phyloP scores from a whole-genome alignment of 2,329 filamentous ascomycete genomes.

The Fusarium falciforme region DNA sequence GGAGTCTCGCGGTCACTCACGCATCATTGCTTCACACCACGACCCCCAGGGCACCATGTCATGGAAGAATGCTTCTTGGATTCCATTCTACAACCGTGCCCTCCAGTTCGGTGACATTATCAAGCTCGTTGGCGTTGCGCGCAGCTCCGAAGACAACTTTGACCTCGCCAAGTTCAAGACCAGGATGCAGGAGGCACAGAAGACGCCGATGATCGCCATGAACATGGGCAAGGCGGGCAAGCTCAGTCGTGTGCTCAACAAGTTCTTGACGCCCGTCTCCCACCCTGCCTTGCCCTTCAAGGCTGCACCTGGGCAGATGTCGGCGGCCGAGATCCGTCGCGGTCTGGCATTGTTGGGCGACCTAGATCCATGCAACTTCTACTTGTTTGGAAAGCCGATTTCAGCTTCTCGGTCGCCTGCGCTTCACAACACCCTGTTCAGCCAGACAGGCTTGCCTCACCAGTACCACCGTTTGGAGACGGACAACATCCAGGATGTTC shows the following conservation, averaged over 20 bases:
- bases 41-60: slow-evolving; percentile 83
- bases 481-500: slow-evolving; percentile 69
- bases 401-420: slow-evolving; percentile 85
- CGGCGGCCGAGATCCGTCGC: slow-evolving; percentile 86
- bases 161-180: slow-evolving; percentile 84
- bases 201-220: slow-evolving; percentile 89
- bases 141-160: slow-evolving; percentile 85
- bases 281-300: slow-evolving; percentile 91
- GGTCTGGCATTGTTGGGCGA: slow-evolving; percentile 83
- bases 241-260: slow-evolving; percentile 88
- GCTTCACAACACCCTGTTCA: slow-evolving; percentile 89
- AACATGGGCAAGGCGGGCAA: slow-evolving; percentile 94
- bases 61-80: slow-evolving; percentile 95
- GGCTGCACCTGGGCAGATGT: slow-evolving; percentile 93
- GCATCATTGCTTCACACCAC: slow-evolving; percentile 95
- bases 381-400: slow-evolving; percentile 89
- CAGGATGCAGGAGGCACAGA: slow-evolving; percentile 77
- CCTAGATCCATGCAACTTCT: slow-evolving; percentile 81
- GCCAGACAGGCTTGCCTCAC: slow-evolving; percentile 82
- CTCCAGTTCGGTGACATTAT: slow-evolving; percentile 92
- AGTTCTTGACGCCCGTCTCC: slow-evolving; percentile 93
- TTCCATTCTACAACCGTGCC: slow-evolving; percentile 88
- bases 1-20: slow-evolving; percentile 75
- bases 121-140: slow-evolving; percentile 90
- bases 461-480: slow-evolving; percentile 84